phyloP scores from a whole-genome alignment of 306 rosid genomes.

The Pyrus communis region DNA sequence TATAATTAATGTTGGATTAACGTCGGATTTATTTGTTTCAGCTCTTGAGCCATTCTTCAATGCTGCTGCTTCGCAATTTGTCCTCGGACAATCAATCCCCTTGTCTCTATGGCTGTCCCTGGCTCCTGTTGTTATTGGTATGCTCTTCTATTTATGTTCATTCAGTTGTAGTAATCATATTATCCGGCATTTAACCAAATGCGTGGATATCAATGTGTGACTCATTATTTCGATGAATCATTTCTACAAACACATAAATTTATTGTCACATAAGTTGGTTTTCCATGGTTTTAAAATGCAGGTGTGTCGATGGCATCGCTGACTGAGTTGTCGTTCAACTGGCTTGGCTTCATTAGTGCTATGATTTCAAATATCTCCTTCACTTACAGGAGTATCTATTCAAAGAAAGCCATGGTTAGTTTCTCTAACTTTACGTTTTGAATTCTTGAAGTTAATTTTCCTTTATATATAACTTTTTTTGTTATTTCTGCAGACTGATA shows the following conservation, averaged over 20 bases:
- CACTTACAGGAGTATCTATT: slow-evolving; percentile 55
- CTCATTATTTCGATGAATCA: neutral
- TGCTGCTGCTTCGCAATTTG: slow-evolving; percentile 50
- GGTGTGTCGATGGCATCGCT: slow-evolving; percentile 57
- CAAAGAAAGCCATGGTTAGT: slow-evolving; percentile 96
- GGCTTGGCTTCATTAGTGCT: slow-evolving; percentile 53
- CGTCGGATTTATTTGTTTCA: slow-evolving; percentile 8
- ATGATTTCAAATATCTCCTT: slow-evolving; percentile 57
- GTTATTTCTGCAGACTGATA: slow-evolving; percentile 63
- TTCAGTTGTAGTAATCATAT: neutral
- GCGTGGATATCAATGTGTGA: neutral
- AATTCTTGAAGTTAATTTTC: neutral
- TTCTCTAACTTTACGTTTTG: slow-evolving; percentile 2
- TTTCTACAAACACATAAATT: too few species aligned
- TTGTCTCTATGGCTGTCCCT: slow-evolving; percentile 41
- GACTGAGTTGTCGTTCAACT: slow-evolving; percentile 56
- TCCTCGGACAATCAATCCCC: slow-evolving; percentile 44
- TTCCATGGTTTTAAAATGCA: slow-evolving; percentile 5
- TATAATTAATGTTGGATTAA: neutral
- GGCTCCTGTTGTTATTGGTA: slow-evolving; percentile 52
- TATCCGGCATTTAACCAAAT: neutral
- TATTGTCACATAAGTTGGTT: neutral
- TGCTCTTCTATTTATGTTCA: neutral
- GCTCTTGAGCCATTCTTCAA: slow-evolving; percentile 62
- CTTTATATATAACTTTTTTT: neutral